Conservation (phyloP, 1,284 basidiomycete species). For the Leccinum solheimii region DNA sequence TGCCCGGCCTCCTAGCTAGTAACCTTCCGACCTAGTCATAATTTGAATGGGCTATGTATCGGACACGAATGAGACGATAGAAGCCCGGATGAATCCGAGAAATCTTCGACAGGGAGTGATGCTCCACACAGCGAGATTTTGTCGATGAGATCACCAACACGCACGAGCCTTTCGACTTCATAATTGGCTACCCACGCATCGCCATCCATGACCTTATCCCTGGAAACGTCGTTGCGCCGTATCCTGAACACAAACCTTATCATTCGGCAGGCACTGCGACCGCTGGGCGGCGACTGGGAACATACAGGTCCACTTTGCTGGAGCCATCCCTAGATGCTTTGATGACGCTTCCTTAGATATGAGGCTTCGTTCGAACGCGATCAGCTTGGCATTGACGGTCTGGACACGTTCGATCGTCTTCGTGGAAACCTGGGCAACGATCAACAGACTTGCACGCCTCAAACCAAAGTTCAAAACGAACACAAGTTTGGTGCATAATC, state of each 20-base stretch:
- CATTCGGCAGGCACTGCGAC: constrained; percentile 8
- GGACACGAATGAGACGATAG: too few species aligned
- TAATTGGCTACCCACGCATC: constrained; percentile 41
- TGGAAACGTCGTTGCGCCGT: constrained; percentile 66
- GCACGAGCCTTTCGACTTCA: constrained; percentile 48
- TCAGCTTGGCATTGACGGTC: constrained; percentile 57
- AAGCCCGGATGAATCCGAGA: too few species aligned
- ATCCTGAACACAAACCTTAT: constrained; percentile 39
- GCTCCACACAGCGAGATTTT: background rate
- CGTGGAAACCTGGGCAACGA: background rate
- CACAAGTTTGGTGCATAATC: too few species aligned
- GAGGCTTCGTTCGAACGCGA: constrained; percentile 71
- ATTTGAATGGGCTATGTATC: too few species aligned
- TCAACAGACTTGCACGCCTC: background rate
- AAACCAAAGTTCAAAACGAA: background rate
- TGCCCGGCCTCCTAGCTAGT: too few species aligned
- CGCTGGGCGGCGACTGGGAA: background rate
- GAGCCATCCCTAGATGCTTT: constrained; percentile 74
- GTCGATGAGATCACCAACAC: constrained; percentile 40
- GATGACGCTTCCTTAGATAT: constrained; percentile 62
- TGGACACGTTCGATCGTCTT: constrained; percentile 45
- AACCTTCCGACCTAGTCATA: too few species aligned
- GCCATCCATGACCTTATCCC: constrained; percentile 55
- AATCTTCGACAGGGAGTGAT: background rate
- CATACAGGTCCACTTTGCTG: constrained; percentile 69